Evolutionary conservation across 345 rosid genomes (phyloP).

Genomic region (Punica granatum): DNA sequence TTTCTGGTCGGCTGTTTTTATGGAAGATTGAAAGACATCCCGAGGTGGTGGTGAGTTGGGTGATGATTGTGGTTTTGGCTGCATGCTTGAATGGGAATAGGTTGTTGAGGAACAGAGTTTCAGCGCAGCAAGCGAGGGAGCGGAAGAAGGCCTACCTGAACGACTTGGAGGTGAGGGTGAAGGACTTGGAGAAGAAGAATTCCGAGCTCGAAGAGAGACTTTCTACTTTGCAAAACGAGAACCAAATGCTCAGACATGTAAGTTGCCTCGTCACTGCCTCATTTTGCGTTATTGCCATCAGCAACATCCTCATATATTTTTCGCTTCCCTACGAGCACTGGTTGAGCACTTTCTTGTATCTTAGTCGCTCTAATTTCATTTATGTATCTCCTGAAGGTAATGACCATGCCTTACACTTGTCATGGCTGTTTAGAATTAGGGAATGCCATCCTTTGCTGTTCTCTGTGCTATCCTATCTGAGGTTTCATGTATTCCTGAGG

Average conservation of each 20-base stretch:
- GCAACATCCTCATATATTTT: neutral
- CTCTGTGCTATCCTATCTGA: too few species aligned
- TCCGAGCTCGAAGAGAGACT: slow-evolving; percentile 87
- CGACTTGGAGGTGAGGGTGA: slow-evolving; percentile 70
- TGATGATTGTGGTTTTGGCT: neutral
- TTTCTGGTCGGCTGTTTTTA: too few species aligned
- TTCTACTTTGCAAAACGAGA: slow-evolving; percentile 92
- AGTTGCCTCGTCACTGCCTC: neutral
- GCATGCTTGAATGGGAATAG: slow-evolving; percentile 19
- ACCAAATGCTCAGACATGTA: slow-evolving; percentile 98
- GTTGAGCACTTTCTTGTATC: neutral
- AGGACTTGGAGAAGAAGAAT: slow-evolving; percentile 84
- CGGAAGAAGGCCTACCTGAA: slow-evolving; percentile 87
- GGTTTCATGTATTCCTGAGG: neutral
- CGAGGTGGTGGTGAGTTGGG: too few species aligned
- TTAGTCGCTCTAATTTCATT: neutral
- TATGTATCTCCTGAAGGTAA: neutral
- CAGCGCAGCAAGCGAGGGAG: slow-evolving; percentile 99
- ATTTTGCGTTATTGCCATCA: neutral
- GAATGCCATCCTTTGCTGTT: neutral
- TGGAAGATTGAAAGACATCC: too few species aligned
- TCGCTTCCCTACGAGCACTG: neutral
- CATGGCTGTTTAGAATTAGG: neutral
- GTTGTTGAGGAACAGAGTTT: slow-evolving; percentile 98
- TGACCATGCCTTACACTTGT: neutral